A percentile compares a stretch with the other conserved stretches of the same genome.
These are phyloP conservation scores for Claviceps maximensis DNA, from an alignment of 2,329 filamentous ascomycete species.

Conservation along the genomic window DNA sequence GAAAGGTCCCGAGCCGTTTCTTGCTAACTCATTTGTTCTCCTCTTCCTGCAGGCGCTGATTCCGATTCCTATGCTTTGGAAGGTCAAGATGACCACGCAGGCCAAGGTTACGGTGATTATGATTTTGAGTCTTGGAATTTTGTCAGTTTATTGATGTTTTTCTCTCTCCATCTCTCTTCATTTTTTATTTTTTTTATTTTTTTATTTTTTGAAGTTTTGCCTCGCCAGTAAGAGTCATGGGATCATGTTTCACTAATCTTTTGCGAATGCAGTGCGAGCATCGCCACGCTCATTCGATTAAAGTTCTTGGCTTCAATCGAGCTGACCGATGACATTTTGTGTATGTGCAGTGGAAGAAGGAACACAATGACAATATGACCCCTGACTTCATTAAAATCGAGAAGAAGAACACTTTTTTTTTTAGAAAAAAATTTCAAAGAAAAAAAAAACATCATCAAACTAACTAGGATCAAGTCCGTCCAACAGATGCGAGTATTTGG, in stretches of 20 bases:
- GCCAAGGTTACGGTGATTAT: conserved; percentile 38
- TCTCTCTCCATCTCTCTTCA: too few relatives aligned
- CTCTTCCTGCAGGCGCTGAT: conserved; percentile 28
- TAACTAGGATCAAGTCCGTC: conserved; percentile 24
- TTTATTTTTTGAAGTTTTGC: too few relatives aligned
- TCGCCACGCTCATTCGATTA: conserved; percentile 40
- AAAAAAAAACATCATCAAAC: not conserved
- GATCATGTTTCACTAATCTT: not conserved
- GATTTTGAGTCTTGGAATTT: conserved; percentile 36
- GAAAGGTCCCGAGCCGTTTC: not conserved
- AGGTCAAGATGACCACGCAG: conserved; percentile 37
- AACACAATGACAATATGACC: too few relatives aligned
- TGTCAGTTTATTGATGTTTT: conserved; percentile 15
- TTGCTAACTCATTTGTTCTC: not conserved
- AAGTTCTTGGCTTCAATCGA: conserved; percentile 33
- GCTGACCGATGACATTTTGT: conserved; percentile 32
- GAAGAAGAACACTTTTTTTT: too few relatives aligned
- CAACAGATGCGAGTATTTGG: conserved; percentile 41
- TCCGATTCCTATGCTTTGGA: conserved; percentile 42
- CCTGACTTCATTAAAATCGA: too few relatives aligned
- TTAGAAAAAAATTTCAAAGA: not conserved
- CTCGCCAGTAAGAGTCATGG: too few relatives aligned
- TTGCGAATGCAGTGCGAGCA: conserved; percentile 28
- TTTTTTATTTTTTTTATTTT: too few relatives aligned
- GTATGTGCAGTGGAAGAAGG: conserved; percentile 20